Evolutionary conservation across 192 early-diverging fungal species (phyloP).

Genomic region (Coemansia sp.): DNA sequence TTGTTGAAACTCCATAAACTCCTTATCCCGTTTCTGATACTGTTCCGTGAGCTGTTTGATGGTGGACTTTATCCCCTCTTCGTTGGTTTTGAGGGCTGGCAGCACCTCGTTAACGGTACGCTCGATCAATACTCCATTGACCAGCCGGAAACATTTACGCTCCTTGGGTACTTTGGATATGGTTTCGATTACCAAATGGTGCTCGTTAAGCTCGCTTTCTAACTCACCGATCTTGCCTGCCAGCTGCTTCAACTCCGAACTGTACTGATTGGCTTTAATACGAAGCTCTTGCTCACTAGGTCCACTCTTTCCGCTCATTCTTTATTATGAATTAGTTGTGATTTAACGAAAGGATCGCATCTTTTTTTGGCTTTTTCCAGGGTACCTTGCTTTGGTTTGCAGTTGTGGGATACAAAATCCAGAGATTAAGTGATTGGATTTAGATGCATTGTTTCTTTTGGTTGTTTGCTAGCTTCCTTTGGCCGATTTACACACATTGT

Average conservation of each 20-base stretch:
- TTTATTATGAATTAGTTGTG: not conserved
- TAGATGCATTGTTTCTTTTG: too few species aligned
- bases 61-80: constrained; percentile 74
- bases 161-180: constrained; percentile 73
- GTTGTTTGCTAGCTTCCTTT: too few species aligned
- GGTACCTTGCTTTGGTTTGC: too few species aligned
- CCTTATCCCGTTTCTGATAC: constrained; percentile 89
- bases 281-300: constrained; percentile 45
- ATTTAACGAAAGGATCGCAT: not conserved
- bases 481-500: too few species aligned
- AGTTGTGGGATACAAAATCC: too few species aligned
- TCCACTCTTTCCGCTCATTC: constrained; percentile 7
- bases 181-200: constrained; percentile 86
- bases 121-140: constrained; percentile 92
- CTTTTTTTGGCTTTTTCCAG: not conserved
- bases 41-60: constrained; percentile 71
- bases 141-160: constrained; percentile 90
- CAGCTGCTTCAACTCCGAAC: constrained; percentile 79
- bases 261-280: constrained; percentile 55
- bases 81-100: constrained; percentile 82
- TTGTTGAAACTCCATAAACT: constrained; percentile 83
- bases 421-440: too few species aligned
- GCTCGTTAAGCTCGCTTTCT: constrained; percentile 90
- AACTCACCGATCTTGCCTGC: constrained; percentile 92
- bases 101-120: constrained; percentile 89